Evolutionary conservation across 2,329 filamentous ascomycete species (phyloP), one percentile per base, ranked within the genome.

Genomic region (Ophioceras dolichostomum): DNA sequence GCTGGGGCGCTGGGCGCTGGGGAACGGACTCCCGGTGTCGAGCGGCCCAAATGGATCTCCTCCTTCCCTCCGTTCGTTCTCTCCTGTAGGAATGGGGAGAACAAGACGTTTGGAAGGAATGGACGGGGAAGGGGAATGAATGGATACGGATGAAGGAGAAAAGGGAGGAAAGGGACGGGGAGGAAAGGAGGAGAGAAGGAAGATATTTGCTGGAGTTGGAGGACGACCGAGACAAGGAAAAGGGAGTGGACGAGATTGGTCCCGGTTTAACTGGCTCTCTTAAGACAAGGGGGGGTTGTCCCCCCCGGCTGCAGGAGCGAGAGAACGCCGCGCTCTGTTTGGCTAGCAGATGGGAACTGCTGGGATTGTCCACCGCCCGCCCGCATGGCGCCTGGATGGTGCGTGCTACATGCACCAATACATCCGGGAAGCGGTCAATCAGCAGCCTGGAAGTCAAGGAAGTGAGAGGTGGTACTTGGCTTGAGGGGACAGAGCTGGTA

Each of bases 231-330:
- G 59, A 58, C 63, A 61, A 63, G 57, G 62, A 62, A 65, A 65
- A 67, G 65, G 66, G 68, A 70, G 64, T 67, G 66, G 67, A 63
- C 62, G 61, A 67, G 62, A 69, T 54, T 57, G 54, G 56, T 24
- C 50, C 49, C 49, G 47, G 51, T 52, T 50, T 54, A 56, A 53
- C 53, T 52, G 56, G 58, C 57, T 56, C 49, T 55, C 60, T 64
- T 62, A 62, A 64, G 59, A 62, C 60, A 59, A 49, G 51, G n/a
- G n/a, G n/a, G n/a, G n/a, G n/a, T n/a, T n/a, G n/a, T n/a, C 45
- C 42, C 46, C 50, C 49, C 48, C 19, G 16, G 26, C 28, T 31
- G 35, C 26, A 19, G 20, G 26, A 37, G 26, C 30, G 26, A 18
- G 35, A 30, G 17, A 18, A 26, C 28, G 35, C n/a, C n/a, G n/a